Base-by-base conservation (phyloP, 129 eudicot genomes). In the Tanacetum coccineum region DNA sequence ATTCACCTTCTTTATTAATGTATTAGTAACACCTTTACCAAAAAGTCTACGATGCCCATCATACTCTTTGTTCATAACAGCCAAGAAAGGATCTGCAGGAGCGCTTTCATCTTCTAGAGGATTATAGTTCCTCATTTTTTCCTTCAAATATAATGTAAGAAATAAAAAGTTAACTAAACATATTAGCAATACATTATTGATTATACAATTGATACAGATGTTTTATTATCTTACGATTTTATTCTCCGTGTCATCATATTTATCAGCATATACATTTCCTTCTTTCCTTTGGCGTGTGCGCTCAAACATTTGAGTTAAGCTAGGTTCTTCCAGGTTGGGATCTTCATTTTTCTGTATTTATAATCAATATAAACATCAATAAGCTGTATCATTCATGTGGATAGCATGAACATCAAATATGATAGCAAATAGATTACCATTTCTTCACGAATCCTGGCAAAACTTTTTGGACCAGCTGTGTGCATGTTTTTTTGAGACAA, bases 381-480 rank as follows among this genome's bases (percentile, higher is more conserved):
- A 3, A 52, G 9, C 15, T 13, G 21, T 13, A 52, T 52, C 21
- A 18, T 55, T 55, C 20, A 19, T 3, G 32, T 28, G 32, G 32
- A 28, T 28, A 6, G 32, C 32, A 3, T 28, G 32, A 28, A 28
- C 32, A 28, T 28, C 32, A 20, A 2, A 55, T 20, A 19, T 6
- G 13, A 1, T 0, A 55, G 20, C 4, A 18, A 9, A 55, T 11
- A 55, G 28, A 55, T 56, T 22, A 56, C 61, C 39, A 56, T 20
- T 22, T 56, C 61, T n/a, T 56, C 61, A 21, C 61, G 61, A 56
- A 56, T 56, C 14, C 61, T 2, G 6, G 61, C 39, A 19, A 56
- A 56, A 56, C 61, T 56, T 56, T 56, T 56, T 22, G 61, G 39
- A 13, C 36, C 17, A 11, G 39, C 67, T 1, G 51, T 62, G 25